These are phyloP conservation scores for Penicillium ucsense DNA, from an alignment of 495 filamentous ascomycete genomes.

Conservation along the genomic window DNA sequence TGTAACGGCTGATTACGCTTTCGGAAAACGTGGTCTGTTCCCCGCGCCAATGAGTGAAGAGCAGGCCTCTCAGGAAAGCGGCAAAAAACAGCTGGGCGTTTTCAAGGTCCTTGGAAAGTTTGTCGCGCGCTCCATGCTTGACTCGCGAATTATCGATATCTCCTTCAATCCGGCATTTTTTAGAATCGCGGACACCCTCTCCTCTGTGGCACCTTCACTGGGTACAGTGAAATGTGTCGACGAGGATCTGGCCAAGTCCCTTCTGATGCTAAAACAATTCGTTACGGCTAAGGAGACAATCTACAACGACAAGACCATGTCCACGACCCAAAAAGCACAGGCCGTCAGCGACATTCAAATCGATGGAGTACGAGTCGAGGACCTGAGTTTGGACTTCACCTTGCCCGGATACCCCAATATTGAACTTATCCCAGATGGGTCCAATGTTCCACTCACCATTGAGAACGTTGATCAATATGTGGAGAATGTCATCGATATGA, in stretches of 20 bases:
- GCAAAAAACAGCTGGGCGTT: conserved; percentile 71
- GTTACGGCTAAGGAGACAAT: conserved; percentile 71
- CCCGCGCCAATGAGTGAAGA: conserved; percentile 83
- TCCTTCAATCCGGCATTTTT: conserved; percentile 98
- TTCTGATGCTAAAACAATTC: conserved; percentile 85
- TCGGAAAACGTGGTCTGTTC: conserved; percentile 78
- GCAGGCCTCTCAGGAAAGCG: conserved; percentile 62
- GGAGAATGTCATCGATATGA: conserved; percentile 84
- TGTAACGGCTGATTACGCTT: conserved; percentile 72
- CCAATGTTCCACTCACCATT: conserved; percentile 67
- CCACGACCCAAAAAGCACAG: conserved; percentile 55
- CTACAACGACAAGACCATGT: conserved; percentile 56
- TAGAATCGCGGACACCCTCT: conserved; percentile 71
- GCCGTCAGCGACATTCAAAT: conserved; percentile 59
- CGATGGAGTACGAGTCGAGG: conserved; percentile 69
- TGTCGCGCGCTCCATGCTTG: conserved; percentile 95
- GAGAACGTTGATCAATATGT: conserved; percentile 84
- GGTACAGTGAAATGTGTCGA: conserved; percentile 92
- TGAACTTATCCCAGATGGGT: conserved; percentile 68
- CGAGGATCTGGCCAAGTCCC: conserved; percentile 69
- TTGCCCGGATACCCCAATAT: conserved; percentile 87
- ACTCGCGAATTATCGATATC: conserved; percentile 95
- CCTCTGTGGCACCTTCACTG: conserved; percentile 70
- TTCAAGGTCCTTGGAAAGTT: conserved; percentile 97
- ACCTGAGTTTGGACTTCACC: conserved; percentile 87